These are phyloP conservation scores for Metarhizium robertsii DNA, from an alignment of 2,329 filamentous ascomycete species.

Conservation along the genomic window DNA sequence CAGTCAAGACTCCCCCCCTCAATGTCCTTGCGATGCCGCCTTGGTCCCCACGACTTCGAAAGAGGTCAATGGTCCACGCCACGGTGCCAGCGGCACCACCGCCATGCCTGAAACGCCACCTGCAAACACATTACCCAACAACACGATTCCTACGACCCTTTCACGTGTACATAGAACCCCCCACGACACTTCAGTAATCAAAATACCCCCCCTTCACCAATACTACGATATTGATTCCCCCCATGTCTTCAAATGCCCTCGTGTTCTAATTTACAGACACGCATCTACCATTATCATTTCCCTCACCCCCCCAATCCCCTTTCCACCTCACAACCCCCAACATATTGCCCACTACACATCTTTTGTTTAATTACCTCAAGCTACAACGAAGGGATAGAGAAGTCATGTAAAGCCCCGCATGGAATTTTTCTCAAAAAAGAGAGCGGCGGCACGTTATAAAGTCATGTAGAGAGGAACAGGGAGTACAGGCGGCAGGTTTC, in stretches of 20 bases:
- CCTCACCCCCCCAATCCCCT: slow-evolving; percentile 1
- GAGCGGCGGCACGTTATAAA: slow-evolving; percentile 26
- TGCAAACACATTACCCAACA: slow-evolving; percentile 6
- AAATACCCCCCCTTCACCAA: slow-evolving; percentile 24
- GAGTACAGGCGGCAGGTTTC: slow-evolving; percentile 27
- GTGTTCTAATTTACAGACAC: slow-evolving; percentile 3
- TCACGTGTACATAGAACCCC: slow-evolving; percentile 27
- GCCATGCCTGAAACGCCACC: slow-evolving; percentile 11
- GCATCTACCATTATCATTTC: slow-evolving; percentile 4
- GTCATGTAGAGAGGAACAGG: slow-evolving; percentile 32
- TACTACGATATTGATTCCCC: slow-evolving; percentile 18
- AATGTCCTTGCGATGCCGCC: background rate
- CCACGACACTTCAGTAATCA: slow-evolving; percentile 27
- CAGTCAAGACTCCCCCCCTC: background rate
- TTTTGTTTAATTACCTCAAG: slow-evolving; percentile 17
- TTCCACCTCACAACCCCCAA: background rate
- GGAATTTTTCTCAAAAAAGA: slow-evolving; percentile 13
- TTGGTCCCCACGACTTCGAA: background rate
- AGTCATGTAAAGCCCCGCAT: slow-evolving; percentile 30
- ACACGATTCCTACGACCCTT: slow-evolving; percentile 27
- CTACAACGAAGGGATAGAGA: slow-evolving; percentile 29
- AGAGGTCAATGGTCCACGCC: background rate
- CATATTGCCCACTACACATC: slow-evolving; percentile 6
- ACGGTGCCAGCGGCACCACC: slow-evolving; percentile 1
- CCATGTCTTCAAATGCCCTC: slow-evolving; percentile 7